Evolutionary conservation across 2,329 filamentous ascomycete genomes (phyloP).

Genomic region (Dactylellina haptotyla): DNA sequence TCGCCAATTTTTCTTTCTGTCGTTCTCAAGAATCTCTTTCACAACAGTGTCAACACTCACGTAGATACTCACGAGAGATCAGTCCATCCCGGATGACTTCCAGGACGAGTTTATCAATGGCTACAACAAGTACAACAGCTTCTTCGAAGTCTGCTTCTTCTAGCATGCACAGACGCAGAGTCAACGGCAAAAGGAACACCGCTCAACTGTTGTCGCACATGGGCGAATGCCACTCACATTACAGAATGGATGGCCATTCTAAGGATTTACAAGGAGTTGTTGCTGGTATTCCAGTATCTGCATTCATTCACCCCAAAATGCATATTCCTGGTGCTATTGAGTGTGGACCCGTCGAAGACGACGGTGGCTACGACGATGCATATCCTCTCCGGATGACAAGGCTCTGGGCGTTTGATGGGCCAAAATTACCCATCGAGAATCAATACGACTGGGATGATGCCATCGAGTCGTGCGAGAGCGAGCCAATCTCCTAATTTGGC

Average conservation of each 20-base stretch:
- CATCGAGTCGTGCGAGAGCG: background rate
- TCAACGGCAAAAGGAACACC: background rate
- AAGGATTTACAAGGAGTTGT: conserved; percentile 35
- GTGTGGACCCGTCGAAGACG: conserved; percentile 40
- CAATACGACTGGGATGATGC: background rate
- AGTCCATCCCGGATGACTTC: conserved; percentile 25
- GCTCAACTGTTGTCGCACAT: conserved; percentile 37
- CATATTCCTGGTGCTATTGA: conserved; percentile 28
- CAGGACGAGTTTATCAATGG: conserved; percentile 17
- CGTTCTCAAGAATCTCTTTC: conserved; percentile 22
- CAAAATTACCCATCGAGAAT: background rate
- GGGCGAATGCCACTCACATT: conserved; percentile 17
- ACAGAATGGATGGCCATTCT: conserved; percentile 42
- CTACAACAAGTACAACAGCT: conserved; percentile 21
- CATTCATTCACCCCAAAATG: conserved; percentile 48
- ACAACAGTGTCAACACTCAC: background rate
- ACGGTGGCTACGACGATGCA: conserved; percentile 23
- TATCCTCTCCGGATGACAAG: conserved; percentile 39
- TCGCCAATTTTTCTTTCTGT: conserved; percentile 27
- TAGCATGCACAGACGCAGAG: conserved; percentile 14
- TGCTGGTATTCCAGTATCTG: conserved; percentile 31
- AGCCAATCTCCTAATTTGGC: no score
- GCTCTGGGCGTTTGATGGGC: conserved; percentile 28
- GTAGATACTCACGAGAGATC: conserved; percentile 25
- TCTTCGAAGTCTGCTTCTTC: conserved; percentile 19